Conservation (phyloP, 768 basidiomycete genomes). For the Tricholoma furcatifolium region DNA sequence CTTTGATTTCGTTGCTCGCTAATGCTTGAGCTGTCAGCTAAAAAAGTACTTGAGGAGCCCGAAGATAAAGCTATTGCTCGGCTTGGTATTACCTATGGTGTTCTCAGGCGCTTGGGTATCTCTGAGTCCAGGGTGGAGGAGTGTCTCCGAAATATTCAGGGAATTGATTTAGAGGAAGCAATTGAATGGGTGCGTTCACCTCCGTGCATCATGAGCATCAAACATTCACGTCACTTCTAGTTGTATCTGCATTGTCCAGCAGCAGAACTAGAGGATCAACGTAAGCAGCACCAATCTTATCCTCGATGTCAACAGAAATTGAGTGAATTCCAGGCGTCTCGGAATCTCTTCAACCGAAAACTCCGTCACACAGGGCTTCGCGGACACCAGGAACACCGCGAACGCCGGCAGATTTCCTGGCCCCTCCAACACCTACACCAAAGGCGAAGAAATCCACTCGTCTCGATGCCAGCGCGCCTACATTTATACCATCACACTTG, state of each 20-base stretch:
- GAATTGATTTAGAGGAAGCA: constrained; percentile 83
- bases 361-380: constrained; percentile 7
- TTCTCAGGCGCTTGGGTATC: constrained; percentile 77
- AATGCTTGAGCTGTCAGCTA: constrained; percentile 23
- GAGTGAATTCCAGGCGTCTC: background rate
- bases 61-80: constrained; percentile 72
- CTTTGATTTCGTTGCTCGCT: constrained; percentile 6
- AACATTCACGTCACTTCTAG: constrained; percentile 34
- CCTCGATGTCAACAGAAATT: background rate
- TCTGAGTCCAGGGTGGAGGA: constrained; percentile 63
- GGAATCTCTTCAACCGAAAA: constrained; percentile 2
- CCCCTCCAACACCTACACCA: constrained; percentile 19
- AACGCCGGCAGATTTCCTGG: constrained; percentile 32
- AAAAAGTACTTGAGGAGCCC: constrained; percentile 45
- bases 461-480: constrained; percentile 39
- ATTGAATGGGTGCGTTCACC: constrained; percentile 76
- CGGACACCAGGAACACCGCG: constrained; percentile 31
- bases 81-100: constrained; percentile 79
- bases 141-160: constrained; percentile 63
- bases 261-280: constrained; percentile 49
- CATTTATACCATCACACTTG: constrained; percentile 33
- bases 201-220: background rate
- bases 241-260: constrained; percentile 63
- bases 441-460: constrained; percentile 21
- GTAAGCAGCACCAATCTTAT: constrained; percentile 23